Conservation (phyloP, 495 filamentous ascomycete species). For the Bombardia bombarda region DNA sequence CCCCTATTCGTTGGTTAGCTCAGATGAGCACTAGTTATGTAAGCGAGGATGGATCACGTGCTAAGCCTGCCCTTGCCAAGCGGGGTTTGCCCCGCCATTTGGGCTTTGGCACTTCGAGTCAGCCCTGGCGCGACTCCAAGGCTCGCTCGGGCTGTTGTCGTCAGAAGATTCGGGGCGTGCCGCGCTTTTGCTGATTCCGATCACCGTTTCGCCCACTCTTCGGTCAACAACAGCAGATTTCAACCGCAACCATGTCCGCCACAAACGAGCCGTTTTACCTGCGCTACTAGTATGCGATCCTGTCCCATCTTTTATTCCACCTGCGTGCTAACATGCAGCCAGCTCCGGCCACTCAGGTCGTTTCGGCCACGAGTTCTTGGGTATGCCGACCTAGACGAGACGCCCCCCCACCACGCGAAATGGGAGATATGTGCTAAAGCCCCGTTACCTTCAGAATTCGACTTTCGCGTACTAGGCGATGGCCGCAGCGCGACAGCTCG, state of each 20-base stretch:
- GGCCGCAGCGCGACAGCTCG: constrained; percentile 91
- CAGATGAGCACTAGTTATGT: too few species aligned
- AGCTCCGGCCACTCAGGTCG: constrained; percentile 97
- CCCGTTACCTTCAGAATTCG: too few species aligned
- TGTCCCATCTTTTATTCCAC: neutral
- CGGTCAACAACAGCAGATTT: neutral
- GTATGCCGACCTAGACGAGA: too few species aligned
- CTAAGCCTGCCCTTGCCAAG: neutral
- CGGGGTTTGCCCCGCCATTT: constrained; percentile 23
- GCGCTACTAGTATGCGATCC: constrained; percentile 79
- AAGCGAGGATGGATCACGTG: constrained; percentile 13
- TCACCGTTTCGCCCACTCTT: too few species aligned
- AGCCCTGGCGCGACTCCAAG: neutral
- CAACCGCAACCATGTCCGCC: constrained; percentile 24
- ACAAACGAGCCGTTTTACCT: constrained; percentile 80
- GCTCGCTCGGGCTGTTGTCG: too few species aligned
- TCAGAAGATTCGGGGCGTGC: too few species aligned
- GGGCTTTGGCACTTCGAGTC: too few species aligned
- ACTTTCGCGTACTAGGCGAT: constrained; percentile 87
- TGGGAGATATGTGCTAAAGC: too few species aligned
- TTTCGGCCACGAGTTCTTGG: constrained; percentile 97
- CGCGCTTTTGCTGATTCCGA: too few species aligned
- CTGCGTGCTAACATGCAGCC: constrained; percentile 22
- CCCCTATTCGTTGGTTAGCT: too few species aligned
- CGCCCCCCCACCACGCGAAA: too few species aligned